phyloP scores from a whole-genome alignment of 441 rosid species.

The Brassica hybrid region DNA sequence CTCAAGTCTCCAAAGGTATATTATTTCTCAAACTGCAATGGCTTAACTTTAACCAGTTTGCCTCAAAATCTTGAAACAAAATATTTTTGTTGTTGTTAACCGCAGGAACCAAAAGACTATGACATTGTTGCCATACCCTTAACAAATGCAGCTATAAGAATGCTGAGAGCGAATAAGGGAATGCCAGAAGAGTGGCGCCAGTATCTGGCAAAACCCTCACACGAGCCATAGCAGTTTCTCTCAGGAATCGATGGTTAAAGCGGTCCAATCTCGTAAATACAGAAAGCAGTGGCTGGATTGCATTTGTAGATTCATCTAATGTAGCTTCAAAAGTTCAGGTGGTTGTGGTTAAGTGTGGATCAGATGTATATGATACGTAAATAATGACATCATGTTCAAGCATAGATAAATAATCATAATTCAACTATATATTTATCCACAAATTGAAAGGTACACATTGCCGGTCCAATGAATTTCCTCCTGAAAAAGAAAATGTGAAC shows the following conservation, averaged over 20 bases:
- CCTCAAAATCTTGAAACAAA: background rate
- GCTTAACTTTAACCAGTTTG: background rate
- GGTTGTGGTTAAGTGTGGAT: constrained; percentile 5
- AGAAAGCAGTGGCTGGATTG: constrained; percentile 15
- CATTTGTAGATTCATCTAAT: constrained; percentile 25
- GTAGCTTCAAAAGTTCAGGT: constrained; percentile 16
- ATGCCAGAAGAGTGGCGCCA: constrained; percentile 89
- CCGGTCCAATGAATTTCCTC: background rate
- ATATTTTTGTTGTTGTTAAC: constrained; percentile 23
- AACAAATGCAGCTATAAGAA: constrained; percentile 67
- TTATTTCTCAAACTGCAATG: background rate
- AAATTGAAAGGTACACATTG: background rate
- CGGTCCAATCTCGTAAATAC: constrained; percentile 15
- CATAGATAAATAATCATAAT: background rate
- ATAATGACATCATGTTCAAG: constrained; percentile 24
- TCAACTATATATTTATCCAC: background rate
- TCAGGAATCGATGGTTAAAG: background rate
- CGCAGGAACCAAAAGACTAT: constrained; percentile 84
- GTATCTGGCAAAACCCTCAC: constrained; percentile 55
- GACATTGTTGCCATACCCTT: constrained; percentile 88
- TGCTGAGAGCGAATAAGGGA: constrained; percentile 67
- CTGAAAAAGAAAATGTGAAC: background rate
- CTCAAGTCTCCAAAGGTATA: constrained; percentile 75
- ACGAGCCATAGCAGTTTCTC: constrained; percentile 31
- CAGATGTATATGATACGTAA: constrained; percentile 36